phyloP scores from a whole-genome alignment of 2,329 filamentous ascomycete species.

The Epichloe sp. region DNA sequence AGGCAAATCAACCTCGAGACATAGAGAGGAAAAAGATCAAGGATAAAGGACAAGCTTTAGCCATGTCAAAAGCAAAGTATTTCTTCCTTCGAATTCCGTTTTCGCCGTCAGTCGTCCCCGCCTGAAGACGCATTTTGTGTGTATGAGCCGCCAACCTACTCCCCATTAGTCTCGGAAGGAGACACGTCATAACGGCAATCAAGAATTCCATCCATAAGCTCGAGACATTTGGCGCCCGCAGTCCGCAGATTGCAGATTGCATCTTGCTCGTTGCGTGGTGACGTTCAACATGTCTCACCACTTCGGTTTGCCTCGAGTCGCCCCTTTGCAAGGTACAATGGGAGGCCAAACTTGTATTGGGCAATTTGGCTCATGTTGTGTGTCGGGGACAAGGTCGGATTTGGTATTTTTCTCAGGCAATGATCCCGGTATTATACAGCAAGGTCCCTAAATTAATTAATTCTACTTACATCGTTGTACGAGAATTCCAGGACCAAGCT shows the following conservation, averaged over 20 bases:
- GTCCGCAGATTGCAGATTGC: too few species aligned
- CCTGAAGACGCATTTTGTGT: not conserved
- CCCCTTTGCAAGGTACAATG: not conserved
- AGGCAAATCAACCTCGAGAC: conserved; percentile 94
- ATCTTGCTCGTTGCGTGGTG: not conserved
- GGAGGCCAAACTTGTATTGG: not conserved
- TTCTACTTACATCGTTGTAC: too few species aligned
- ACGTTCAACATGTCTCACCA: not conserved
- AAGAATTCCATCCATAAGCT: not conserved
- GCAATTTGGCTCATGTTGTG: not conserved
- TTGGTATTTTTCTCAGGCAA: not conserved
- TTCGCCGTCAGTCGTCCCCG: not conserved
- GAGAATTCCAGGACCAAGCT: too few species aligned
- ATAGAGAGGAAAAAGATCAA: conserved; percentile 25
- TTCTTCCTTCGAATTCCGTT: not conserved
- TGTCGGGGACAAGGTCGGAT: not conserved
- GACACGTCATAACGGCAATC: not conserved
- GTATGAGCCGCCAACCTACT: not conserved
- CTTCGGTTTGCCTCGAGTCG: not conserved
- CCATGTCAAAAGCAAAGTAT: not conserved
- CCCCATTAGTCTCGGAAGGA: not conserved
- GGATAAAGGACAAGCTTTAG: not conserved
- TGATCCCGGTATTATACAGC: not conserved
- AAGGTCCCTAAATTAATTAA: too few species aligned
- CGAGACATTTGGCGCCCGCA: too few species aligned